These are phyloP conservation scores for Schwanniomyces occidentalis DNA, from an alignment of 805 yeast species.

Conservation along the genomic window DNA sequence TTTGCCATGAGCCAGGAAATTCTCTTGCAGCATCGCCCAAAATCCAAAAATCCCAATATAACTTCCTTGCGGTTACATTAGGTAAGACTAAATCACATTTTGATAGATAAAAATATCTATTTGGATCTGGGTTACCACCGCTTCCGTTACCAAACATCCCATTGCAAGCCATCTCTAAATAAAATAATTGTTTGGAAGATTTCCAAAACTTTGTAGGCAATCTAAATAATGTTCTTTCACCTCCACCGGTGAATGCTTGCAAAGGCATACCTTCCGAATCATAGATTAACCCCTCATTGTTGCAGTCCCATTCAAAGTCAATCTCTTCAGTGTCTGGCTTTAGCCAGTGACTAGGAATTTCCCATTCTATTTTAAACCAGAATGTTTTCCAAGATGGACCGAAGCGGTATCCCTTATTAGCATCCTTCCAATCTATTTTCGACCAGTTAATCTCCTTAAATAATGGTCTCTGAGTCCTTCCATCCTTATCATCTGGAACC, in stretches of 20 bases:
- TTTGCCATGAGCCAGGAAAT: conserved; percentile 76
- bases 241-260: conserved; percentile 87
- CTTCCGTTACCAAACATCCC: conserved; percentile 84
- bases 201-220: conserved; percentile 58
- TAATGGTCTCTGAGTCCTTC: conserved; percentile 57
- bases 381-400: conserved; percentile 98
- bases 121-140: conserved; percentile 63
- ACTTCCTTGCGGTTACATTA: conserved; percentile 73
- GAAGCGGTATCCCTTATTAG: conserved; percentile 70
- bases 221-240: conserved; percentile 73
- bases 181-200: conserved; percentile 61
- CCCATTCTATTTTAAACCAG: conserved; percentile 76
- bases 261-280: conserved; percentile 62
- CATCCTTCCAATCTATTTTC: conserved; percentile 49
- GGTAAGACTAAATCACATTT: conserved; percentile 81
- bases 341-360: conserved; percentile 64
- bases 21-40: conserved; percentile 91
- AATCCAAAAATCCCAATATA: conserved; percentile 82
- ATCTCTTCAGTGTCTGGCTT: conserved; percentile 48
- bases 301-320: conserved; percentile 80
- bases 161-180: conserved; percentile 88
- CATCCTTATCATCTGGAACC: conserved; percentile 58
- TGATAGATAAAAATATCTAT: conserved; percentile 66
- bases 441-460: conserved; percentile 57
- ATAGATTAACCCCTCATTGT: conserved; percentile 83